phyloP scores from a whole-genome alignment of 106 monocot species.

The Acorus gramineus region DNA sequence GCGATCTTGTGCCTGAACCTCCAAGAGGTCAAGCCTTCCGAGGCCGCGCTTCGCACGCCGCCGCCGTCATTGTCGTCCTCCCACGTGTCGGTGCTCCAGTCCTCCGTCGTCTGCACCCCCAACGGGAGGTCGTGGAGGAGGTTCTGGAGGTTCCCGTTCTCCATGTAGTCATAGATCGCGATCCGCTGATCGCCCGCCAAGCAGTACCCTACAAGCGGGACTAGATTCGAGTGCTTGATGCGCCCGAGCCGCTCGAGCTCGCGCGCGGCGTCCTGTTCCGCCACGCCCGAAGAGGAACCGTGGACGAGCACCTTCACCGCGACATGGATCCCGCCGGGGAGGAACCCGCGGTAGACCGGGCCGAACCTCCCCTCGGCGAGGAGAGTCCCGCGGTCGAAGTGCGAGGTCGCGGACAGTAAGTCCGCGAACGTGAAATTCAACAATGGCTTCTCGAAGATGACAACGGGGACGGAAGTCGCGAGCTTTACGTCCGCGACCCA shows the following conservation, averaged over 20 bases:
- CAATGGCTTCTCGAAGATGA: conserved; percentile 89
- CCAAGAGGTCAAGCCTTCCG: conserved; percentile 57
- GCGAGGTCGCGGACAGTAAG: conserved; percentile 51
- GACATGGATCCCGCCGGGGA: conserved; percentile 56
- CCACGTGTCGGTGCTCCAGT: conserved; percentile 67
- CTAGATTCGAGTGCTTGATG: conserved; percentile 76
- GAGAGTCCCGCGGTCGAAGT: conserved; percentile 63
- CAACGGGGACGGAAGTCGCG: conserved; percentile 63
- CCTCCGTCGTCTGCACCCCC: conserved; percentile 49
- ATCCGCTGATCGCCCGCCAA: conserved; percentile 76
- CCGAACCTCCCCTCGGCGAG: conserved; percentile 71
- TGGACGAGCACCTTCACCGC: conserved; percentile 66
- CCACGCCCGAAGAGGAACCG: conserved; percentile 15
- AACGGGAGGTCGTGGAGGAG: conserved; percentile 63
- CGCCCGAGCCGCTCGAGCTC: conserved; percentile 74
- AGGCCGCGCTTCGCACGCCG: conserved; percentile 35
- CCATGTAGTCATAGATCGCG: conserved; percentile 84
- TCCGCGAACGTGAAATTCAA: conserved; percentile 73
- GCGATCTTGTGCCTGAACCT: conserved; percentile 73
- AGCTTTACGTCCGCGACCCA: conserved; percentile 76
- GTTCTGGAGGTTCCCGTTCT: conserved; percentile 81
- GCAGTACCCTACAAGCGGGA: conserved; percentile 80
- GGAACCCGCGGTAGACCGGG: conserved; percentile 62
- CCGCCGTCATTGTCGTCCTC: conserved; percentile 30
- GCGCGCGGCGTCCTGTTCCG: conserved; percentile 45